Percentiles rank a stretch among this genome's conserved stretches.
These are phyloP conservation scores for Tinospora cordifolia DNA, from an alignment of 164 flowering plant genomes.

Conservation along the genomic window DNA sequence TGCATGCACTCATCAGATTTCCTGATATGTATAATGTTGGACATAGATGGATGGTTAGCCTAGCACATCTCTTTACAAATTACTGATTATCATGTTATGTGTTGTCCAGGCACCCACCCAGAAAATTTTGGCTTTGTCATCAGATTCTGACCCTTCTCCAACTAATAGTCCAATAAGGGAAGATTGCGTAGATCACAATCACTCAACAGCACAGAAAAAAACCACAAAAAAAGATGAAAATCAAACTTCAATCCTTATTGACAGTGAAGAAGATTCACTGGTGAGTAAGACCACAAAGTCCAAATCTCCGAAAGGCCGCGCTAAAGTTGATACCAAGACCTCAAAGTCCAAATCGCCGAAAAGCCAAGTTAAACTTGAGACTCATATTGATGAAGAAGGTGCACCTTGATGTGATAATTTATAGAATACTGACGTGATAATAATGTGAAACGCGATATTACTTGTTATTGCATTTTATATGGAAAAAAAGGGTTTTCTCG, in stretches of 20 bases:
- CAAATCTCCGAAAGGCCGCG: constrained; percentile 14
- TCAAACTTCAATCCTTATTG: constrained; percentile 22
- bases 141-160: constrained; percentile 48
- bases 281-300: constrained; percentile 13
- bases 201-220: constrained; percentile 10
- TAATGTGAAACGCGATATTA: too few relatives aligned
- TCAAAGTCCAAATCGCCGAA: constrained; percentile 16
- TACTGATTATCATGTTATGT: too few relatives aligned
- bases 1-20: too few relatives aligned
- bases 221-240: constrained; percentile 17
- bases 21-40: too few relatives aligned
- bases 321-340: constrained; percentile 18
- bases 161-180: constrained; percentile 23
- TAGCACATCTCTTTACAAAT: too few relatives aligned
- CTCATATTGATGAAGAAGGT: constrained; percentile 20
- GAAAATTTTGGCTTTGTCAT: constrained; percentile 35
- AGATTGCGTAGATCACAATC: constrained; percentile 19
- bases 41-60: too few relatives aligned
- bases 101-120: constrained; percentile 12
- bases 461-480: not conserved
- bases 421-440: too few relatives aligned
- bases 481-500: not conserved
- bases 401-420: not conserved
- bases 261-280: constrained; percentile 19
- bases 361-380: constrained; percentile 14